Conservation (phyloP, 2,329 filamentous ascomycete species). For the Cladosporium cucumerinum region DNA sequence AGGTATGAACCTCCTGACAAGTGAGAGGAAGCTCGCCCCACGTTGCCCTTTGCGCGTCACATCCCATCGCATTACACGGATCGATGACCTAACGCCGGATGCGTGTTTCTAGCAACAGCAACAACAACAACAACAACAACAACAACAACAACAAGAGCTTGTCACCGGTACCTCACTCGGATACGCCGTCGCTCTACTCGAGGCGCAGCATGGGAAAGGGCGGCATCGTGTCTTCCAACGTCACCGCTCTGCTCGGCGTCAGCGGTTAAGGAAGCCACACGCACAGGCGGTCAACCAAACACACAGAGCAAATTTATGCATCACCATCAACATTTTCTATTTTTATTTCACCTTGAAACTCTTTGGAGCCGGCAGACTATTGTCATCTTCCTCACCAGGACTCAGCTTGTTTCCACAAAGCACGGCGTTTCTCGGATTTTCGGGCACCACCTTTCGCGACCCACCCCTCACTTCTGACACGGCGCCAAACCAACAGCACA, state of each 20-base stretch:
- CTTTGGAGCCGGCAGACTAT: neutral
- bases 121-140: neutral
- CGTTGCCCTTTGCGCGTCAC: neutral
- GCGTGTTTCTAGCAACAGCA: neutral
- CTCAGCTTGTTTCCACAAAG: slow-evolving; percentile 7
- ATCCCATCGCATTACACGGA: neutral
- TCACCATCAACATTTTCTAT: neutral
- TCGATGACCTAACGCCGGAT: slow-evolving; percentile 5
- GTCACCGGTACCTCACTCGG: neutral
- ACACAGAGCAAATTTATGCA: neutral
- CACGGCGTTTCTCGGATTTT: neutral
- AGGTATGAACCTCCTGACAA: slow-evolving; percentile 15
- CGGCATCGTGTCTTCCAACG: neutral
- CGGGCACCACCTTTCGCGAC: neutral
- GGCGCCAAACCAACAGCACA: neutral
- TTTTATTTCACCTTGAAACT: neutral
- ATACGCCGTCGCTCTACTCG: neutral
- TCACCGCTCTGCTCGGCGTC: neutral
- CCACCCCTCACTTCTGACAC: neutral
- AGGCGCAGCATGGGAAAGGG: neutral
- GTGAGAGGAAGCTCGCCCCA: neutral
- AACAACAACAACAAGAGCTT: neutral
- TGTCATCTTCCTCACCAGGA: neutral
- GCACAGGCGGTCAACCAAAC: neutral
- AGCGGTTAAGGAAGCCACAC: neutral